phyloP scores from a whole-genome alignment of 2,329 filamentous ascomycete species.

The Mariannaea sp. region DNA sequence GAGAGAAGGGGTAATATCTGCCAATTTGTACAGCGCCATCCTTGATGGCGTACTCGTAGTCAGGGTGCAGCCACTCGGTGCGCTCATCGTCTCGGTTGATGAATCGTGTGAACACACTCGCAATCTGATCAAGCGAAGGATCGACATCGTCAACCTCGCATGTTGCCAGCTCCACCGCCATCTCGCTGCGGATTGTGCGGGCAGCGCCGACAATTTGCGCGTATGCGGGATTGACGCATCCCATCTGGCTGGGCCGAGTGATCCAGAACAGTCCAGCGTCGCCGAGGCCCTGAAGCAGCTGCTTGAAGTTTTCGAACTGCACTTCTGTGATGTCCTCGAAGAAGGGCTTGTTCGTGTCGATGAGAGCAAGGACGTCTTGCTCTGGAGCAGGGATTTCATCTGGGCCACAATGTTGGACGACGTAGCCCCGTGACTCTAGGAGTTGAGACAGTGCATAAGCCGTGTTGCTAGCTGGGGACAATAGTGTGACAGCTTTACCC shows the following conservation, averaged over 20 bases:
- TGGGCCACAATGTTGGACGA: slow-evolving; percentile 21
- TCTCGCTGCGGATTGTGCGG: slow-evolving; percentile 39
- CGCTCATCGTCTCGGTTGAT: slow-evolving; percentile 13
- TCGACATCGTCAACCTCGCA: slow-evolving; percentile 37
- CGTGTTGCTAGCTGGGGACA: background rate
- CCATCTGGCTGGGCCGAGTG: slow-evolving; percentile 36
- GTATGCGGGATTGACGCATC: slow-evolving; percentile 36
- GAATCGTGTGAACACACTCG: slow-evolving; percentile 32
- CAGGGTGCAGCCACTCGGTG: slow-evolving; percentile 31
- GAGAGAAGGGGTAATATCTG: slow-evolving; percentile 35
- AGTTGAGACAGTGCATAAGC: background rate
- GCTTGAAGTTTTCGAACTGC: slow-evolving; percentile 23
- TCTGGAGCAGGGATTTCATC: slow-evolving; percentile 20
- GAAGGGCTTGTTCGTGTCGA: slow-evolving; percentile 37
- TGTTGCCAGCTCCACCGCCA: slow-evolving; percentile 35
- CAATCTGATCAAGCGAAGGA: slow-evolving; percentile 4
- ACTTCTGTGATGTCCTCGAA: slow-evolving; percentile 31
- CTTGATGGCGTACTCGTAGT: slow-evolving; percentile 42
- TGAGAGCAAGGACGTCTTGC: slow-evolving; percentile 36
- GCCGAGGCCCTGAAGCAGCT: slow-evolving; percentile 2
- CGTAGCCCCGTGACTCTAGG: slow-evolving; percentile 24
- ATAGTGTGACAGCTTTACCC: slow-evolving; percentile 1
- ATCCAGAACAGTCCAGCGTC: slow-evolving; percentile 39
- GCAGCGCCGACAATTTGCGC: slow-evolving; percentile 38
- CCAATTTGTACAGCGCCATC: slow-evolving; percentile 36